Evolutionary conservation across 352 stramenopile species (phyloP).

Genomic region (Phytophthora syringae): DNA sequence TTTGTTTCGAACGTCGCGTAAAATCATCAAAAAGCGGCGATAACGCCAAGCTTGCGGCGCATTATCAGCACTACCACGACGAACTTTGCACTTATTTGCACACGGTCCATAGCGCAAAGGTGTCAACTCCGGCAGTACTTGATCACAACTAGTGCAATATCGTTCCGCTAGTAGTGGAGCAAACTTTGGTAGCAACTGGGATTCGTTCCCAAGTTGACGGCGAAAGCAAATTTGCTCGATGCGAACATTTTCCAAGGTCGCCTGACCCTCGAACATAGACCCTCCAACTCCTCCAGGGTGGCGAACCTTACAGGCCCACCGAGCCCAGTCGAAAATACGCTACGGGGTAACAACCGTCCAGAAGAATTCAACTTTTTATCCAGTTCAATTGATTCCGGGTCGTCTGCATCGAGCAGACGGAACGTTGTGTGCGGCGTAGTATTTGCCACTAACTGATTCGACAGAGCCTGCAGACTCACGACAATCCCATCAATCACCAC

Average conservation of each 20-base stretch:
- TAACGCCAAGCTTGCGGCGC: constrained; percentile 51
- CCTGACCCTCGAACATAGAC: constrained; percentile 21
- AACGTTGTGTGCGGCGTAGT: constrained; percentile 65
- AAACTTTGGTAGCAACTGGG: constrained; percentile 37
- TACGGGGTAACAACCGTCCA: neutral
- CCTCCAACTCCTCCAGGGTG: constrained; percentile 46
- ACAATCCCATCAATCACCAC: constrained; percentile 52
- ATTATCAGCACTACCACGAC: constrained; percentile 16
- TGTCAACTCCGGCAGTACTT: constrained; percentile 39
- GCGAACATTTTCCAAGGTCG: constrained; percentile 47
- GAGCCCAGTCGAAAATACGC: neutral
- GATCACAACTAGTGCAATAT: constrained; percentile 53
- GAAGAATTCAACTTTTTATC: constrained; percentile 17
- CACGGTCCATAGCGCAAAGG: constrained; percentile 39
- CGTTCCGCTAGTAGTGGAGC: constrained; percentile 45
- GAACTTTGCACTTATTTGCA: constrained; percentile 40
- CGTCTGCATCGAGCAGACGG: constrained; percentile 30
- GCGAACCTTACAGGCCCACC: constrained; percentile 18
- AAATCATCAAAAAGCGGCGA: constrained; percentile 47
- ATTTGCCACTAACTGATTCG: constrained; percentile 59
- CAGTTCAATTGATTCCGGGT: constrained; percentile 36
- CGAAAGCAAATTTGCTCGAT: constrained; percentile 54
- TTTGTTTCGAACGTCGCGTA: constrained; percentile 43
- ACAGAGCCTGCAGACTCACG: constrained; percentile 52
- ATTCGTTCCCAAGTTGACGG: constrained; percentile 33